These are phyloP conservation scores for Nicotiana otophora DNA, from an alignment of 257 asterid species.

Conservation along the genomic window DNA sequence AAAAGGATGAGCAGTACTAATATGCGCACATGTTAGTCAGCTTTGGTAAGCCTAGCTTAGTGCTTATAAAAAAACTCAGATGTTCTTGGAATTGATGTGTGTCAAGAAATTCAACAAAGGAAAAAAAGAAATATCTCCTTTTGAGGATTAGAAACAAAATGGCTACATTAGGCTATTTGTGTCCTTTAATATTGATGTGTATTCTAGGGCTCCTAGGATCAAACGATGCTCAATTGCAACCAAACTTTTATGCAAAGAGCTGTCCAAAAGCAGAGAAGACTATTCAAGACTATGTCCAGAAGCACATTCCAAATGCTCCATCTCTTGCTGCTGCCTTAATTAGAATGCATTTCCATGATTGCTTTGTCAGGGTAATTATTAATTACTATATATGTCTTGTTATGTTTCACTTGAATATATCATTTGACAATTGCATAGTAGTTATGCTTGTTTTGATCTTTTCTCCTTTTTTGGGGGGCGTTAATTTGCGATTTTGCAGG, in stretches of 20 bases:
- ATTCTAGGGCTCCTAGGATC: neutral
- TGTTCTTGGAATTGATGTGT: neutral
- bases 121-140: neutral
- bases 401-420: neutral
- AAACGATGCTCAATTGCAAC: neutral
- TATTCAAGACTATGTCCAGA: neutral
- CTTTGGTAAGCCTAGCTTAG: neutral
- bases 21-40: neutral
- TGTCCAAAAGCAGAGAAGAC: conserved; percentile 20
- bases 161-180: neutral
- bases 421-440: neutral
- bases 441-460: neutral
- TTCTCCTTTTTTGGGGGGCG: neutral
- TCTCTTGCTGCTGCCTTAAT: conserved; percentile 28
- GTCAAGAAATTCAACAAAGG: neutral
- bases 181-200: neutral
- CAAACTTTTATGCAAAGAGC: neutral
- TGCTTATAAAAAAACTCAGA: neutral
- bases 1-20: too few relatives aligned
- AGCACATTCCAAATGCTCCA: conserved; percentile 10
- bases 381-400: neutral
- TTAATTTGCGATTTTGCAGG: neutral
- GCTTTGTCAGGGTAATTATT: conserved; percentile 23
- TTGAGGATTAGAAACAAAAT: neutral
- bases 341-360: conserved; percentile 34